Percentiles rank a stretch among this genome's conserved stretches.
phyloP scores from a whole-genome alignment of 2,329 filamentous ascomycete genomes.

The Claviceps sp. region DNA sequence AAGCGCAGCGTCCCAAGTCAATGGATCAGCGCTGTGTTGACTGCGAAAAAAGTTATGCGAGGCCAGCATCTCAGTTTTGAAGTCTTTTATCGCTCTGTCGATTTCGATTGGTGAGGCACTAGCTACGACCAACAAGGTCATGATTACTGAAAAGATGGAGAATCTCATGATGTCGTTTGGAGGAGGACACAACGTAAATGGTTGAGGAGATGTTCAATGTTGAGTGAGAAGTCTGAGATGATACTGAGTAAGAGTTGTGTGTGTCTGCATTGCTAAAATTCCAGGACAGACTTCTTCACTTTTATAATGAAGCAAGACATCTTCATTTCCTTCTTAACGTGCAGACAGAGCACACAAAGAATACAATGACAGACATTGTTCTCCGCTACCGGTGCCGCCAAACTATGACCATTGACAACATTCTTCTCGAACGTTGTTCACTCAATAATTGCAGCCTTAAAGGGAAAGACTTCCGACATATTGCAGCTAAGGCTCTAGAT shows the following conservation, averaged over 20 bases:
- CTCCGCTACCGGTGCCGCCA: not conserved
- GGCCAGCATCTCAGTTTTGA: constrained; percentile 1
- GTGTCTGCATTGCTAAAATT: too few species aligned
- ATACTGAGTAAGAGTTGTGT: not conserved
- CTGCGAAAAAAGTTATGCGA: constrained; percentile 1
- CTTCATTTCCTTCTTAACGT: not conserved
- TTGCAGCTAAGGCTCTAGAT: not conserved
- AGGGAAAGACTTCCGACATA: too few species aligned
- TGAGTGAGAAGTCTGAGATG: not conserved
- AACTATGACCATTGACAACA: too few species aligned
- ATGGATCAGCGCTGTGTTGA: not conserved
- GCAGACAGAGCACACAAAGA: too few species aligned
- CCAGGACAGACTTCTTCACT: not conserved
- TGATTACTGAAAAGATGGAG: not conserved
- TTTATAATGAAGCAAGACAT: not conserved
- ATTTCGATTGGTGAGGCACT: not conserved
- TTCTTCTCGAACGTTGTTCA: not conserved
- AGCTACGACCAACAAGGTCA: not conserved
- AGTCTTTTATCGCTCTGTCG: not conserved
- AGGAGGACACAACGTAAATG: not conserved
- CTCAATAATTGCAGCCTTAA: not conserved
- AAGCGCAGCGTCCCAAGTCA: not conserved
- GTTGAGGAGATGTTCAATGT: too few species aligned
- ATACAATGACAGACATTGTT: not conserved
- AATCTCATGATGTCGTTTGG: not conserved